phyloP scores from a whole-genome alignment of 179 eudicot genomes.

The Gypsophila paniculata region DNA sequence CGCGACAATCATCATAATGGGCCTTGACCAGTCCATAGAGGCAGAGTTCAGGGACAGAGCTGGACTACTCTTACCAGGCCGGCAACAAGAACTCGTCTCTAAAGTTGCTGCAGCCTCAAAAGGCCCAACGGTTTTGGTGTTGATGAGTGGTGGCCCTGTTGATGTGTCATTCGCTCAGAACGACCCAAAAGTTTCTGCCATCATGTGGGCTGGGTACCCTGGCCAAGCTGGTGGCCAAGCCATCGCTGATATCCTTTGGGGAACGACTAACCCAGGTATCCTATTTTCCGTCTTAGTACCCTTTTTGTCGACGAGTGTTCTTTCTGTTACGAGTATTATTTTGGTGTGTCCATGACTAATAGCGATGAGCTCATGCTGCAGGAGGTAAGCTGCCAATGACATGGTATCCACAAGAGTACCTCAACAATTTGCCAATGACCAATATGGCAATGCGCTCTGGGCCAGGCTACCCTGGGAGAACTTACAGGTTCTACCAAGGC shows the following conservation, averaged over 20 bases:
- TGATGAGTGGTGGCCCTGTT: slow-evolving; percentile 87
- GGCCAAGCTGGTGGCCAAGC: slow-evolving; percentile 87
- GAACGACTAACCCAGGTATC: slow-evolving; percentile 77
- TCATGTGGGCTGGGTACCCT: slow-evolving; percentile 86
- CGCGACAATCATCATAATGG: slow-evolving; percentile 58
- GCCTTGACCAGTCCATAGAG: slow-evolving; percentile 85
- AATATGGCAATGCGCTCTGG: slow-evolving; percentile 61
- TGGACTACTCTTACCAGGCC: slow-evolving; percentile 85
- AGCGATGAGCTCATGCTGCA: slow-evolving; percentile 16
- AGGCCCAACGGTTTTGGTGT: slow-evolving; percentile 63
- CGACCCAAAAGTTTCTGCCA: slow-evolving; percentile 57
- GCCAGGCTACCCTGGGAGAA: slow-evolving; percentile 49
- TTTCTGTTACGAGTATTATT: too few species aligned
- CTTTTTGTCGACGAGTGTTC: too few species aligned
- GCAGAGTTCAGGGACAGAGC: slow-evolving; percentile 75
- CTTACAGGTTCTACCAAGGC: slow-evolving; percentile 60
- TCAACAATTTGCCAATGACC: slow-evolving; percentile 60
- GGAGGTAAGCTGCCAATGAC: slow-evolving; percentile 86
- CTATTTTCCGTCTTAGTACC: neutral
- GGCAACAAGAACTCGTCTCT: slow-evolving; percentile 61
- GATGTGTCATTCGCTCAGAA: slow-evolving; percentile 73
- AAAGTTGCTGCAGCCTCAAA: slow-evolving; percentile 55
- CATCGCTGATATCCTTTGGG: slow-evolving; percentile 76
- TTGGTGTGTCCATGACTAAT: too few species aligned
- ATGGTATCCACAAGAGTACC: slow-evolving; percentile 73